Base-by-base conservation (phyloP, 805 yeast genomes). In the Peterozyma xylosa region DNA sequence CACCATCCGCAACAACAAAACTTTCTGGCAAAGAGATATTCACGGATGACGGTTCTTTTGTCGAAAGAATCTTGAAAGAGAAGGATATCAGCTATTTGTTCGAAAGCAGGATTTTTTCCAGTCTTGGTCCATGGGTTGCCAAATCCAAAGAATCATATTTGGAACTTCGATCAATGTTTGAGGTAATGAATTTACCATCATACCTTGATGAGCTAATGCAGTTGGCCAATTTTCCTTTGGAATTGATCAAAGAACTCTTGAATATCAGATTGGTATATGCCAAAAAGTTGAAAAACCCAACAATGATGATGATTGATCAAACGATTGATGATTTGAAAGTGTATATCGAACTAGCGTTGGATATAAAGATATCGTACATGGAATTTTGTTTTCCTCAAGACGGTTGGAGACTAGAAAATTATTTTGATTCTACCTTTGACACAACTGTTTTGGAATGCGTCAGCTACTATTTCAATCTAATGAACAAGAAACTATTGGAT, bases 261-360 rank as follows among this genome's bases (percentile, higher is more conserved):
- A 73, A 74, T 33, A 75, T 86, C 36, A 73, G 97, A 51, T 67
- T 91, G 38, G 67, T 73, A 1, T 89, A 86, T 58, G 96, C 97
- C 2, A 71, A 76, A 58, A 84, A 83, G 55, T 64, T 91, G 39
- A 78, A 74, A 42, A 85, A 83, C 53, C 96, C 96, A 1, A 89
- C 97, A 0, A 78, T 90, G 80, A 85, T 88, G 89, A 86, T 88
- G 82, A 86, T 93, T 52, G 99, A 93, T 61, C 96, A 91, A 63
- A 83, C 88, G 74, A 76, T 91, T 48, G 89, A 79, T 38, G 96
- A 88, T 58, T 84, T 91, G 58, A 81, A 81, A 51, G 73, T 81
- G 2, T 88, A 87, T 57, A 76, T 91, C 45, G 73, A 76, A 39
- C 67, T 89, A 32, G 90, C 96, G 0, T 70, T 87, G 14, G 84